Percentiles rank a stretch among this genome's conserved stretches.
Evolutionary conservation across 2,329 filamentous ascomycete species (phyloP).

Genomic region (Orbilia blumenaviensis): DNA sequence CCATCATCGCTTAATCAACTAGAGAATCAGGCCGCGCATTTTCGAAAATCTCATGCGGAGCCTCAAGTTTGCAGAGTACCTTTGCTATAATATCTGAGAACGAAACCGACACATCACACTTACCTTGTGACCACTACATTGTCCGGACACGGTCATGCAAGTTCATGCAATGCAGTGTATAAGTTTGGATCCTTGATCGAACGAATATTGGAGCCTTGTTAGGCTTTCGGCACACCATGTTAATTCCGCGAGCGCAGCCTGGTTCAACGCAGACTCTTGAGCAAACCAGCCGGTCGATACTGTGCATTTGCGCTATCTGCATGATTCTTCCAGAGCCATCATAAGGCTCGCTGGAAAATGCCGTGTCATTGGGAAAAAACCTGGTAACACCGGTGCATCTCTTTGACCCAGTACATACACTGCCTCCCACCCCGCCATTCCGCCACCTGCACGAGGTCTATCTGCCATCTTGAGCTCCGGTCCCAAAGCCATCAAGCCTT

Average conservation of each 20-base stretch:
- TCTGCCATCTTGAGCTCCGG: not conserved
- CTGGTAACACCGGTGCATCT: not conserved
- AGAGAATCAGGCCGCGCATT: not conserved
- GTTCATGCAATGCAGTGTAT: not conserved
- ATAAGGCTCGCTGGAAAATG: not conserved
- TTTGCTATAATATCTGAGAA: no score
- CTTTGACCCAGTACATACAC: not conserved
- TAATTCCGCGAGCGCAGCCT: not conserved
- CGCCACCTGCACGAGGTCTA: not conserved
- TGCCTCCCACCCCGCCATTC: not conserved
- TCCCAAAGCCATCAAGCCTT: not conserved
- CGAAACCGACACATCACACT: not conserved
- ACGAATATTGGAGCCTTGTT: not conserved
- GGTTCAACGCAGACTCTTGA: not conserved
- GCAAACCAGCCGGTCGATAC: not conserved
- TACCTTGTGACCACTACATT: not conserved
- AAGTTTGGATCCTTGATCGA: not conserved
- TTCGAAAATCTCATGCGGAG: not conserved
- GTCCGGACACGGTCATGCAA: not conserved
- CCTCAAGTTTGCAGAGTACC: no score
- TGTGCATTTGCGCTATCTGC: not conserved
- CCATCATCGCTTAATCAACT: no score
- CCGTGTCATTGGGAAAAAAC: not conserved
- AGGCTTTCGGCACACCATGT: not conserved
- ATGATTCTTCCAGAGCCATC: not conserved